Conservation (phyloP, 225 moss, liverwort and hornwort species). For the Lunularia cruciata region DNA sequence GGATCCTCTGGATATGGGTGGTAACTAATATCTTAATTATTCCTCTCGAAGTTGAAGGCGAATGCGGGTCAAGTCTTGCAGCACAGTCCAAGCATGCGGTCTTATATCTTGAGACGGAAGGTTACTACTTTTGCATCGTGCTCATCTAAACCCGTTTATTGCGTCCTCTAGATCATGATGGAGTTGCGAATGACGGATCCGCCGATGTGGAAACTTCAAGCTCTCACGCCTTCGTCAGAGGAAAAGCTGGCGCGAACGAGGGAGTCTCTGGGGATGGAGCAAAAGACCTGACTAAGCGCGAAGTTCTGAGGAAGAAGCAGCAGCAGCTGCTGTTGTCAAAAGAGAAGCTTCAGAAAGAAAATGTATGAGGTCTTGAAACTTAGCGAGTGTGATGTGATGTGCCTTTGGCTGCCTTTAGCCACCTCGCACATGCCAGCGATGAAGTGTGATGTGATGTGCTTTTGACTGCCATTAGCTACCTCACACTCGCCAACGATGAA, state of each 20-base stretch:
- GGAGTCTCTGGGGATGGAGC: constrained; percentile 43
- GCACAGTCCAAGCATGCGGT: not conserved
- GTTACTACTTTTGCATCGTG: not conserved
- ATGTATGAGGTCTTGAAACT: constrained; percentile 26
- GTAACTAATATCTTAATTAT: not conserved
- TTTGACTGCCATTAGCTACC: too few species aligned
- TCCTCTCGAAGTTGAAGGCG: not conserved
- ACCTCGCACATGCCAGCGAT: too few species aligned
- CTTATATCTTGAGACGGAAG: not conserved
- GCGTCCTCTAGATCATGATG: constrained; percentile 21
- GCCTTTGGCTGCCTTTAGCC: too few species aligned
- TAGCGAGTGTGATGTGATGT: too few species aligned
- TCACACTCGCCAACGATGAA: too few species aligned
- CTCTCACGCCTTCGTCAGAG: constrained; percentile 26
- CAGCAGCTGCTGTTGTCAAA: constrained; percentile 53
- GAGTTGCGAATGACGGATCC: constrained; percentile 17
- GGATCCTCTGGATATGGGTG: constrained; percentile 37
- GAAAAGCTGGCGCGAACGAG: constrained; percentile 40
- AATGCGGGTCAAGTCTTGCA: too few species aligned
- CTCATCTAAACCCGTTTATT: not conserved
- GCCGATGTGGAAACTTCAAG: constrained; percentile 38
- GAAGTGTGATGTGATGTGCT: too few species aligned
- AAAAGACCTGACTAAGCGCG: constrained; percentile 65
- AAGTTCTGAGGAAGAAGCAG: constrained; percentile 50
- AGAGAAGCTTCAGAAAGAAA: constrained; percentile 63